phyloP scores from a whole-genome alignment of 2,329 filamentous ascomycete species.

The Capronia coronata region DNA sequence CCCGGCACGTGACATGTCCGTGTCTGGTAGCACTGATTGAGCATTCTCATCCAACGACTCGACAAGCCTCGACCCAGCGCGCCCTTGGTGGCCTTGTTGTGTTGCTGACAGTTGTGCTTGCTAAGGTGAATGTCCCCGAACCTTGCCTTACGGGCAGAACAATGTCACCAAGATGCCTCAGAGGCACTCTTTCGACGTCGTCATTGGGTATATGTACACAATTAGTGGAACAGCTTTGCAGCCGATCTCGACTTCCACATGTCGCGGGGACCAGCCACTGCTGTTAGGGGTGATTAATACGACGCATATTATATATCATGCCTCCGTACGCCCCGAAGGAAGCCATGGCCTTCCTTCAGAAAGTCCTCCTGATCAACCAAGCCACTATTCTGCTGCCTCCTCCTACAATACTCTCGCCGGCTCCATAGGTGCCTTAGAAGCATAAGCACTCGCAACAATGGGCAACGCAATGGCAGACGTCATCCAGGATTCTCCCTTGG shows the following conservation, averaged over 20 bases:
- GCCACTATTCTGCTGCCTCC: too few species aligned
- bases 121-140: neutral
- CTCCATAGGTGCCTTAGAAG: neutral
- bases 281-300: neutral
- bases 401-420: too few species aligned
- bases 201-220: neutral
- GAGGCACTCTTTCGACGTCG: neutral
- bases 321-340: neutral
- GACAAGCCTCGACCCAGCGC: neutral
- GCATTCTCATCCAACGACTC: neutral
- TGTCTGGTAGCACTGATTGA: neutral
- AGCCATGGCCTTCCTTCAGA: neutral
- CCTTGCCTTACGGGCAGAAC: neutral
- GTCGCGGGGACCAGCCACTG: neutral
- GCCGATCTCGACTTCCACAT: neutral
- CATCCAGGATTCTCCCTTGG: slow-evolving; percentile 41
- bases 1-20: neutral
- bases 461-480: slow-evolving; percentile 8
- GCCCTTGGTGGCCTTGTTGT: neutral
- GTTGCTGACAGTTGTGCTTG: slow-evolving; percentile 1
- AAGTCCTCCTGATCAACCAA: too few species aligned
- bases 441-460: slow-evolving; percentile 4
- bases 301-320: neutral
- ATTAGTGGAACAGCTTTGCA: neutral
- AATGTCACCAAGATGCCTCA: neutral